A percentile compares a stretch with the other conserved stretches of the same genome.
Evolutionary conservation across 495 filamentous ascomycete genomes (phyloP).

Genomic region (Xylaria telfairii): DNA sequence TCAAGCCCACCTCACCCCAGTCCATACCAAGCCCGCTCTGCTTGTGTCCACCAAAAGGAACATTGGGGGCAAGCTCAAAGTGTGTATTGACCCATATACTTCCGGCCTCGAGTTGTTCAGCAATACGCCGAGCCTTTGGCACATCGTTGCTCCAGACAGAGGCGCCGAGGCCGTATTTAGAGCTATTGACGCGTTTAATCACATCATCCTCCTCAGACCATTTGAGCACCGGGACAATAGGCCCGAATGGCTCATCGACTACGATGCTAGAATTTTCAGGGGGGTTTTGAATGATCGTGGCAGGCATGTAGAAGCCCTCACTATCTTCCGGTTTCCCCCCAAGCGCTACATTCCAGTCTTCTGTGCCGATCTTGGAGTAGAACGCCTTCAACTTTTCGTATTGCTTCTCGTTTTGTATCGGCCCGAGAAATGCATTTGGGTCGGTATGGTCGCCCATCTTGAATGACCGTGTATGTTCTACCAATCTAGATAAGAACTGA

Average conservation of each 20-base stretch:
- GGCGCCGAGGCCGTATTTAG: constrained; percentile 48
- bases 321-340: constrained; percentile 4
- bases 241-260: constrained; percentile 56
- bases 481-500: constrained; percentile 55
- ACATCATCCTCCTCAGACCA: constrained; percentile 52
- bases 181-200: constrained; percentile 47
- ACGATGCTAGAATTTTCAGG: constrained; percentile 57
- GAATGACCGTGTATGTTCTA: constrained; percentile 51
- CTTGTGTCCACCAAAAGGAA: constrained; percentile 63
- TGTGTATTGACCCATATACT: constrained; percentile 54
- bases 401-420: constrained; percentile 63
- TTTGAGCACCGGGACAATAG: constrained; percentile 51
- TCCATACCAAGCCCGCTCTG: constrained; percentile 64
- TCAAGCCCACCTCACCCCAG: constrained; percentile 55
- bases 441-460: constrained; percentile 48
- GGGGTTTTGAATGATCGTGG: constrained; percentile 66
- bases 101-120: constrained; percentile 47
- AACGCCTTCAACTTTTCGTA: constrained; percentile 50
- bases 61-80: constrained; percentile 45
- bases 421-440: constrained; percentile 49
- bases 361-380: constrained; percentile 30
- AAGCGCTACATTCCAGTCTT: constrained; percentile 33
- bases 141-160: constrained; percentile 52
- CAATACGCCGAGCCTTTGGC: constrained; percentile 43
- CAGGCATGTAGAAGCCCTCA: constrained; percentile 56